Base-by-base conservation (phyloP, 164 flowering plant species). In the Piper longum region DNA sequence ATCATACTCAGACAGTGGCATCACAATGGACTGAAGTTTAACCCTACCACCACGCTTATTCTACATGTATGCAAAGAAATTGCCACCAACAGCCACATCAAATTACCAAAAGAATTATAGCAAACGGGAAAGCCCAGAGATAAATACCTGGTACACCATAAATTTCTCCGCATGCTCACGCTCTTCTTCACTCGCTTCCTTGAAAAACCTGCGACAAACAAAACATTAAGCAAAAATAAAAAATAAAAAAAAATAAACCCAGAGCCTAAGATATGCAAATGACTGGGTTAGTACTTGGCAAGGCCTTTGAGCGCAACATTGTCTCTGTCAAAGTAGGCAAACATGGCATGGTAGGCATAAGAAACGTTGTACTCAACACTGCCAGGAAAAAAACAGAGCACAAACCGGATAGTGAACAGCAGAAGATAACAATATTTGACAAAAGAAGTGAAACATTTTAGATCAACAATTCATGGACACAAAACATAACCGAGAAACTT, bases 331-430 rank as follows among this genome's bases (percentile, higher is more conserved):
- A 93, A 93, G 81, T 85, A 93, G 18, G 97, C 96, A 69, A 54
- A 93, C 82, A 93, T 59, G 39, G 97, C 83, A 62, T 91, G 99
- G 72, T 93, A 93, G 70, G 79, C 93, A 66, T 93, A 93, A 1
- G 99, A 93, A 4, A 88, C 88, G 52, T 79, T 87, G 78, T 93
- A 93, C 65, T 90, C 99, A 78, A 93, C 96, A 75, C 99, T 93
- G 96, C 52, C 57, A 51, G 9, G 19, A 26, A 13, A 41, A 55
- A 16, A 14, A 14, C 7, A 6, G 19, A 40, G 43, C 40, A 48
- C 52, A 5, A 48, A 48, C 52, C 3, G 52, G 14, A 48, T 9
- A 9, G 11, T 2, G 12, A 1, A 1, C 52, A 57, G 0, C 59
- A 19, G 8, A 57, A 2, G 12, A 57, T 4, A 4, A 5, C 16